These are phyloP conservation scores for Populus simonii DNA, from an alignment of 345 rosid species.

Conservation along the genomic window DNA sequence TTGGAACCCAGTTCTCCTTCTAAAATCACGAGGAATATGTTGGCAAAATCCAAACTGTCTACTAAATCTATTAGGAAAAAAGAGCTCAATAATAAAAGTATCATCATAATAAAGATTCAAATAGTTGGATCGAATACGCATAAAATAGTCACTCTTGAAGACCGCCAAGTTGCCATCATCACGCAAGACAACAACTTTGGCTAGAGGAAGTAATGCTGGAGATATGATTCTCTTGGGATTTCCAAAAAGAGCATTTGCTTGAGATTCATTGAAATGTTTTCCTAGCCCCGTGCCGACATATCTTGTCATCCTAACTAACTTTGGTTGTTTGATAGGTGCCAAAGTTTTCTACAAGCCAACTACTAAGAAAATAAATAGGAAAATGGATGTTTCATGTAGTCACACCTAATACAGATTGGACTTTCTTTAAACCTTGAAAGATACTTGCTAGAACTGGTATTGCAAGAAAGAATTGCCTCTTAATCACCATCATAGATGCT, in stretches of 20 bases:
- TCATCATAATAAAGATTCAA: no score
- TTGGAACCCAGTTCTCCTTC: no score
- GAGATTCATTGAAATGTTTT: background rate
- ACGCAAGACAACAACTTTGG: no score
- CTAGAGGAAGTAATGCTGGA: background rate
- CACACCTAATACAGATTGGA: background rate
- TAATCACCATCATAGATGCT: no score
- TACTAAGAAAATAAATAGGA: background rate
- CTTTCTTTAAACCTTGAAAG: background rate
- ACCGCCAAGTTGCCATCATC: no score
- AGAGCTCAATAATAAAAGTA: no score
- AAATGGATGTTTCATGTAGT: background rate
- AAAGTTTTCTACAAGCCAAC: no score
- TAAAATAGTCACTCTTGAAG: no score
- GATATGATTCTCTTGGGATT: background rate
- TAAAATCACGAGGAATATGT: no score
- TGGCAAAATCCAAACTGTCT: no score
- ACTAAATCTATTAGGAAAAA: no score
- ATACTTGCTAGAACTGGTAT: background rate
- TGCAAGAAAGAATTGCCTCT: background rate
- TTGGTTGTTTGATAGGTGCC: background rate
- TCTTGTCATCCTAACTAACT: background rate
- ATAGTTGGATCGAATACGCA: no score
- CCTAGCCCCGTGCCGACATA: background rate
- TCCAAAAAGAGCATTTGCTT: background rate